Evolutionary conservation across 257 asterid genomes (phyloP).

Genomic region (Gentiana macrophylla): DNA sequence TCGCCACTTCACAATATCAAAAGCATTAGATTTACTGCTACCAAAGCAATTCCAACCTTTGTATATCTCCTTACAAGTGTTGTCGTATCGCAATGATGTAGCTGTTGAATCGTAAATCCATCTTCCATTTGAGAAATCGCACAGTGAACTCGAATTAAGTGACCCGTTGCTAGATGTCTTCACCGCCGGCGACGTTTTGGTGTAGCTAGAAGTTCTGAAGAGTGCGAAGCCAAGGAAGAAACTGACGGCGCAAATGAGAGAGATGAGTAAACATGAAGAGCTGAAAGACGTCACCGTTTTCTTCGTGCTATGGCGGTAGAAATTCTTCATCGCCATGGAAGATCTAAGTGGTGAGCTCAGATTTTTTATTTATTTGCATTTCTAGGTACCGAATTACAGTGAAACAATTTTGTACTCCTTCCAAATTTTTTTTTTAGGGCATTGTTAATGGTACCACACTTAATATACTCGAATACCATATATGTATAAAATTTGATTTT

Average conservation of each 20-base stretch:
- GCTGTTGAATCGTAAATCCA: conserved; percentile 65
- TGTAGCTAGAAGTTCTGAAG: conserved; percentile 19
- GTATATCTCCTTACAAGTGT: conserved; percentile 86
- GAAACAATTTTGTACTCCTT: too few species aligned
- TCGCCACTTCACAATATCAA: conserved; percentile 70
- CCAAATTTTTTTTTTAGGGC: too few species aligned
- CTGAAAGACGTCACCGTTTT: conserved; percentile 28
- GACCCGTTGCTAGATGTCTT: not conserved
- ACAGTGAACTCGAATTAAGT: conserved; percentile 8
- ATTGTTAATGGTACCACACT: too few species aligned
- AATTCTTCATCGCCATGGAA: conserved; percentile 46
- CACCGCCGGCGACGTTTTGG: conserved; percentile 16
- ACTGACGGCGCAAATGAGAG: conserved; percentile 42
- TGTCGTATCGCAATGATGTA: conserved; percentile 60
- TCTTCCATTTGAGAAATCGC: conserved; percentile 62
- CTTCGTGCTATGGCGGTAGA: conserved; percentile 25
- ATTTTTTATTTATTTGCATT: not conserved
- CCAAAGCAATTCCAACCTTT: conserved; percentile 97
- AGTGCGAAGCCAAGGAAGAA: conserved; percentile 51
- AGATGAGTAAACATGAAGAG: conserved; percentile 31
- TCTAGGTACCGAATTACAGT: too few species aligned
- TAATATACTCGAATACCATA: too few species aligned
- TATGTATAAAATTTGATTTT: too few species aligned
- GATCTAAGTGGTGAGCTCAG: conserved; percentile 4
- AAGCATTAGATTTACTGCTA: conserved; percentile 58